These are phyloP conservation scores for Solanum clarkiae DNA, from an alignment of 257 asterid species.

Conservation along the genomic window DNA sequence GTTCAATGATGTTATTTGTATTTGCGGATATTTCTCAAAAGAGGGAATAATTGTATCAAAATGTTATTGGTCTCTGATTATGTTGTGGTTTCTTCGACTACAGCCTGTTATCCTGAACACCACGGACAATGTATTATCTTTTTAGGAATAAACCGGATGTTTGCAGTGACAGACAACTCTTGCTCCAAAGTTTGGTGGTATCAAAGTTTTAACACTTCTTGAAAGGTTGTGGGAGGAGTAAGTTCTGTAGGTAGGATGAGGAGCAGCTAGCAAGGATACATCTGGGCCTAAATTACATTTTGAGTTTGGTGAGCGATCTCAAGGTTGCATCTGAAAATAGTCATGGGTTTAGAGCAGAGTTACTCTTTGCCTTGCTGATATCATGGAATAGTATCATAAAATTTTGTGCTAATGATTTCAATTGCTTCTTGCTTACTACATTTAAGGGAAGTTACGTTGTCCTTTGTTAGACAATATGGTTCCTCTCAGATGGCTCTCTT, in stretches of 20 bases:
- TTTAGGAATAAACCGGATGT: neutral
- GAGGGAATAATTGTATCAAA: neutral
- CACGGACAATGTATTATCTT: neutral
- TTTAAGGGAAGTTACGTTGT: neutral
- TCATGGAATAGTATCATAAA: neutral
- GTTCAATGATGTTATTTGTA: neutral
- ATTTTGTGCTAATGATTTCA: neutral
- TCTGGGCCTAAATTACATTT: neutral
- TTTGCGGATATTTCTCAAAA: neutral
- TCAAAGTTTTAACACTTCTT: neutral
- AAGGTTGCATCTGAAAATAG: neutral
- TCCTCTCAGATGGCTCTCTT: neutral
- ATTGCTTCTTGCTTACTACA: neutral
- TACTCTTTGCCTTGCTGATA: neutral
- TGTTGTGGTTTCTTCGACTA: neutral
- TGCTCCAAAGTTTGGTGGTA: neutral
- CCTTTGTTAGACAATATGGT: neutral
- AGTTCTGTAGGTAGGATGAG: neutral
- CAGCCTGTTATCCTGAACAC: neutral
- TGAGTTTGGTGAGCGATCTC: neutral
- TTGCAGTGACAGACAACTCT: neutral
- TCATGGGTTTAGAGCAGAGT: neutral
- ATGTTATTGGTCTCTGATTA: neutral
- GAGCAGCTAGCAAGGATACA: neutral
- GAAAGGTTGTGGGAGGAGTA: neutral